A percentile compares a stretch with the other conserved stretches of the same genome.
Evolutionary conservation across 768 basidiomycete species (phyloP).

Genomic region (Hortiboletus campestris): DNA sequence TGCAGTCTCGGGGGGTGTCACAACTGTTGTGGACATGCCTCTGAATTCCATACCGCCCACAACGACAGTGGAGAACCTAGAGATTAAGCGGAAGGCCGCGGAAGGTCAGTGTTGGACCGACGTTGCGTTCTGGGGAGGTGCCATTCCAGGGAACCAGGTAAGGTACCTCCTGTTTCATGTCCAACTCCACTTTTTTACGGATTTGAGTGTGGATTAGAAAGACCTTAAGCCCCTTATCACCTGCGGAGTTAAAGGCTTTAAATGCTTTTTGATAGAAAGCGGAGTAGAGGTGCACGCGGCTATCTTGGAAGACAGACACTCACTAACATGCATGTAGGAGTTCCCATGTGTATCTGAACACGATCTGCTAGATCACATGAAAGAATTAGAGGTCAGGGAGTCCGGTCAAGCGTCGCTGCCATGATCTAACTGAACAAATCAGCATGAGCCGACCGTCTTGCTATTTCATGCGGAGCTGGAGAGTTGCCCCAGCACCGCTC

Average conservation of each 20-base stretch:
- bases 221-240: slow-evolving; percentile 74
- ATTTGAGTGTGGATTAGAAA: slow-evolving; percentile 39
- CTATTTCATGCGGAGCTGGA: slow-evolving; percentile 94
- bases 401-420: not conserved
- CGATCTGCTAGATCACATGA: slow-evolving; percentile 71
- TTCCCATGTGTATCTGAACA: slow-evolving; percentile 81
- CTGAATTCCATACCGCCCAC: slow-evolving; percentile 97
- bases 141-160: slow-evolving; percentile 89
- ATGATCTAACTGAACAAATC: slow-evolving; percentile 10
- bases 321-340: slow-evolving; percentile 53
- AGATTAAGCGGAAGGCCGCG: slow-evolving; percentile 70
- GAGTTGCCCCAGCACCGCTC: slow-evolving; percentile 11
- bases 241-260: slow-evolving; percentile 91
- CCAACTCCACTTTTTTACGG: not conserved
- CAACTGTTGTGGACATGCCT: slow-evolving; percentile 96
- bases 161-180: slow-evolving; percentile 6
- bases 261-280: slow-evolving; percentile 94
- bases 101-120: slow-evolving; percentile 68
- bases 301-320: not conserved
- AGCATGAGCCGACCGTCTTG: slow-evolving; percentile 71
- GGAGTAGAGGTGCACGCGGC: slow-evolving; percentile 74
- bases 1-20: slow-evolving; percentile 92
- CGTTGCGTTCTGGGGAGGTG: slow-evolving; percentile 84
- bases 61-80: slow-evolving; percentile 75
- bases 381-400: slow-evolving; percentile 59